Base-by-base conservation (phyloP, 2,329 filamentous ascomycete genomes). In the Penicillium sp. region DNA sequence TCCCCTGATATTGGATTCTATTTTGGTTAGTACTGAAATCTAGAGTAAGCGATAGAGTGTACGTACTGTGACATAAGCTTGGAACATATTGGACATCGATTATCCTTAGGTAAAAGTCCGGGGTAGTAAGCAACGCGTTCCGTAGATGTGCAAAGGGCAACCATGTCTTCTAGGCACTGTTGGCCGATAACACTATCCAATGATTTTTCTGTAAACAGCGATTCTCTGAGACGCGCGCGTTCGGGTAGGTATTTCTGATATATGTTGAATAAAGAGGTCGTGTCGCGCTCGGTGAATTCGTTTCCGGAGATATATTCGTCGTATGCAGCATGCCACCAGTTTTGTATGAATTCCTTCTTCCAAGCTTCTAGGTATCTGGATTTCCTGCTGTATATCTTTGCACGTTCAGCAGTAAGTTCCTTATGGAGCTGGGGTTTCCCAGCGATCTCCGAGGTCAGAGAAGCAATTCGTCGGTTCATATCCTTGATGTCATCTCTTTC, bases 211-310 rank as follows among this genome's bases (percentile, higher is more conserved):
- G 50, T 59, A 6, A 66, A 67, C n/a, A n/a, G 8, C 63, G 47
- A 55, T 20, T 62, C 44, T 2, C 48, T 33, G 1, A 67, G 37
- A 1, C 48, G 44, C 14, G 48, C 45, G 37, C 58, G 42, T 50
- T 58, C 51, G 37, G 51, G 59, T n/a, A 62, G 48, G 51, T 65
- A 65, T 51, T 63, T 65, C 31, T 43, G 54, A 23, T 55, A 64
- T n/a, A 66, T 62, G 7, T 64, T 11, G 7, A 65, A 62, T 14
- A 67, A 42, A 37, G 42, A 20, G 20, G 52, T 67, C 29, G n/a
- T 53, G 41, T 67, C 54, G 4, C 49, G 49, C 40, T 66, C 50
- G 1, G 51, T 20, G 22, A 66, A 62, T 3, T 62, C 42, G 20
- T 65, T 66, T 27, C 57, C 33, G 33, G 57, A 37, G n/a, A 64